phyloP scores from a whole-genome alignment of 1,284 basidiomycete genomes.

The Boletus mariae region DNA sequence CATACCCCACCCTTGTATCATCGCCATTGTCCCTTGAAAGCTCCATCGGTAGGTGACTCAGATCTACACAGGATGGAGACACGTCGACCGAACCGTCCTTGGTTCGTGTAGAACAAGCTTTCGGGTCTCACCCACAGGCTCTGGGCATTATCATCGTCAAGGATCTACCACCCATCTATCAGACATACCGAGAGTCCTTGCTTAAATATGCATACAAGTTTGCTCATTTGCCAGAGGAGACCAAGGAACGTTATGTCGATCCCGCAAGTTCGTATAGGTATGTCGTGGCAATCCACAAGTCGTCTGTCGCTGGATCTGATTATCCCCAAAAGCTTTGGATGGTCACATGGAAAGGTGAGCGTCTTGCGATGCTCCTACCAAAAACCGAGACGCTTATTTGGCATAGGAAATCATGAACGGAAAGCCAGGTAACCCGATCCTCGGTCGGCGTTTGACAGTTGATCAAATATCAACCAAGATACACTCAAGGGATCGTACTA shows the following conservation, averaged over 20 bases:
- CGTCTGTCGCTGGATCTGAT: constrained; percentile 2
- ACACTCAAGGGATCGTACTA: constrained; percentile 89
- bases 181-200: constrained; percentile 59
- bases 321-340: constrained; percentile 68
- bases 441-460: neutral
- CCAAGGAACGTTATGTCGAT: constrained; percentile 71
- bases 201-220: constrained; percentile 74
- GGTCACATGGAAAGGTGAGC: constrained; percentile 85
- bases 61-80: neutral
- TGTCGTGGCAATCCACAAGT: constrained; percentile 10
- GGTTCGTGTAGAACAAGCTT: constrained; percentile 58
- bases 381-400: neutral
- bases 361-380: neutral
- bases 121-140: constrained; percentile 72
- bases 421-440: constrained; percentile 55
- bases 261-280: constrained; percentile 68
- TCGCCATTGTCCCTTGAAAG: constrained; percentile 55
- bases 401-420: constrained; percentile 90
- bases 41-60: constrained; percentile 53
- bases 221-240: constrained; percentile 60
- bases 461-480: constrained; percentile 43
- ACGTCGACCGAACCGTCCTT: neutral
- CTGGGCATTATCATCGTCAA: constrained; percentile 79
- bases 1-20: constrained; percentile 60
- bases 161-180: constrained; percentile 72